Base-by-base conservation (phyloP, 140 eudicot genomes). In the Cichorium intybus region DNA sequence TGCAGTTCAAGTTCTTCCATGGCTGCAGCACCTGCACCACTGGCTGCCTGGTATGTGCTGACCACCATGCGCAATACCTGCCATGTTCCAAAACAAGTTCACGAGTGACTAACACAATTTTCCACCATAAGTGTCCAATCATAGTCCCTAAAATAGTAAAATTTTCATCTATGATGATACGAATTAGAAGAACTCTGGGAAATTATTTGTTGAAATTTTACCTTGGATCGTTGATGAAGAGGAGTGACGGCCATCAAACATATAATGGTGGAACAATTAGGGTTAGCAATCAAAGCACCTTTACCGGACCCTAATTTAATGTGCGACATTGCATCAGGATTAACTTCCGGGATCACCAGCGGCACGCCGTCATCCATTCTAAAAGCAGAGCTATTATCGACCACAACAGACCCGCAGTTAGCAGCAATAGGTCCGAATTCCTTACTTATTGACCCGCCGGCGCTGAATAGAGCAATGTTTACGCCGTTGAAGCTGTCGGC, bases 21-120 rank as follows among this genome's bases (percentile, higher is more conserved):
- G 28, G 99, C 99, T 10, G 99, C 99, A 50, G 99, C 99, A 73
- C 99, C 99, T 47, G 99, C 97, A 55, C 99, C 99, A 82, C 97
- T 93, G 63, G 97, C 99, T 37, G 99, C 97, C 80, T 93, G 99
- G 68, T 89, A 93, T 48, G 99, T 93, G 69, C 99, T 93, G 29
- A 93, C 99, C 61, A 86, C 97, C 99, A 93, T 89, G 15, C 99
- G 90, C 52, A 64, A 47, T 10, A 93, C 97, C 99, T 93, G 74
- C n/a, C n/a, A n/a, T n/a, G n/a, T n/a, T n/a, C n/a, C n/a, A n/a
- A n/a, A n/a, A n/a, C n/a, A n/a, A n/a, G n/a, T n/a, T n/a, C n/a
- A n/a, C n/a, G n/a, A n/a, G n/a, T n/a, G n/a, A n/a, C n/a, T n/a
- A n/a, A n/a, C n/a, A n/a, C n/a, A n/a, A n/a, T n/a, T n/a, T n/a